A percentile compares a stretch with the other conserved stretches of the same genome.
phyloP scores from a whole-genome alignment of 768 basidiomycete species.

The Mycena pura region DNA sequence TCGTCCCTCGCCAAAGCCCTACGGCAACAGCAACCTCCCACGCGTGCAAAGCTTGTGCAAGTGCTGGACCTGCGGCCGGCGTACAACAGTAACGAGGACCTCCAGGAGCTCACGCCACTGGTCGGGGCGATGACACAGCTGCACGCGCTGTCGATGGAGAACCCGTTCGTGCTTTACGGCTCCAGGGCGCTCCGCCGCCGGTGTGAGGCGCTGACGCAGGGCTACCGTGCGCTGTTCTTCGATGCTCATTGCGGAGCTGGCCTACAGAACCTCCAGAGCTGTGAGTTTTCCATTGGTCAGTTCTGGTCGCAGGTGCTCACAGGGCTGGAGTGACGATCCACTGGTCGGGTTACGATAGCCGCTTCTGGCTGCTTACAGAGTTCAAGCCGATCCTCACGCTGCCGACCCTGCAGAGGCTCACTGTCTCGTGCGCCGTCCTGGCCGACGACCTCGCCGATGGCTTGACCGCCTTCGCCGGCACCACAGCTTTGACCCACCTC shows the following conservation, averaged over 20 bases:
- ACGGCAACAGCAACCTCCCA: constrained; percentile 2
- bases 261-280: constrained; percentile 3
- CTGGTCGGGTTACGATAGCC: neutral
- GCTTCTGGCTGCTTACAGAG: constrained; percentile 2
- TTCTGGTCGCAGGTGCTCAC: constrained; percentile 2
- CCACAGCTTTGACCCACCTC: constrained; percentile 4
- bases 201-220: constrained; percentile 1
- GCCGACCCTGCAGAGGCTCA: neutral
- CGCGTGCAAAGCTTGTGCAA: neutral
- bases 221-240: constrained; percentile 1
- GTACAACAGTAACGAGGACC: neutral
- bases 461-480: neutral
- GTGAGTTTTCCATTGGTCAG: constrained; percentile 3
- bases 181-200: neutral
- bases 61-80: neutral
- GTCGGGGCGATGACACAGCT: constrained; percentile 8
- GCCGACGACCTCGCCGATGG: neutral
- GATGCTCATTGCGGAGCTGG: constrained; percentile 2
- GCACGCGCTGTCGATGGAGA: constrained; percentile 9
- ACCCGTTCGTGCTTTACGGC: constrained; percentile 5
- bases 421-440: neutral
- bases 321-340: constrained; percentile 8
- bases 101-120: constrained; percentile 3
- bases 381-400: constrained; percentile 1
- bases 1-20: constrained; percentile 4